These are phyloP conservation scores for Pseudogymnoascus sp. DNA, from an alignment of 2,329 filamentous ascomycete species.

Conservation along the genomic window DNA sequence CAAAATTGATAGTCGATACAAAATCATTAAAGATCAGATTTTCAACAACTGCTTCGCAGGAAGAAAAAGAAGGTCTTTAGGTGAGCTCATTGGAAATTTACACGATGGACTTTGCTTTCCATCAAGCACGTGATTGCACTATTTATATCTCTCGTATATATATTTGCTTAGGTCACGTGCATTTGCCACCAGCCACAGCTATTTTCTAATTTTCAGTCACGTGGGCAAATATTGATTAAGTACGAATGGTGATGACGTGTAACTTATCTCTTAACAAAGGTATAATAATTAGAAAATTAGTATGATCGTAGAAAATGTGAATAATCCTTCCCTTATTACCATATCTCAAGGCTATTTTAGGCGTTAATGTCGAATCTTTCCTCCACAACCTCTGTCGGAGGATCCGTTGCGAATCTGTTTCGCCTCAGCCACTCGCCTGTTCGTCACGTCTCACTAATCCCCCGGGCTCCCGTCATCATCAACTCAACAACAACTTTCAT, in stretches of 20 bases:
- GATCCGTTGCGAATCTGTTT: slow-evolving; percentile 1
- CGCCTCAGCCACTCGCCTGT: slow-evolving; percentile 8
- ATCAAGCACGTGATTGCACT: background rate
- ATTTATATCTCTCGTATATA: background rate
- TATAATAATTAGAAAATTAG: background rate
- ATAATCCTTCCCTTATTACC: background rate
- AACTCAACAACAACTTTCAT: background rate
- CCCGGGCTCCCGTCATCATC: background rate
- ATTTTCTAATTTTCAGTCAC: background rate
- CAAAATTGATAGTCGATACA: background rate
- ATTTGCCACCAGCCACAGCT: background rate
- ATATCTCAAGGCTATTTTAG: background rate
- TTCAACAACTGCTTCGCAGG: background rate
- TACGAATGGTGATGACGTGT: background rate
- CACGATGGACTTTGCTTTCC: background rate
- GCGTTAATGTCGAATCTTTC: background rate
- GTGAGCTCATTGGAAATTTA: background rate
- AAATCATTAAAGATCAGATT: background rate
- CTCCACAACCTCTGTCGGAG: background rate
- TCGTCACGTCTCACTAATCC: slow-evolving; percentile 1
- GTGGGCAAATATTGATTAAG: background rate
- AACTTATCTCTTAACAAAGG: background rate
- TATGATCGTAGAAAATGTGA: background rate
- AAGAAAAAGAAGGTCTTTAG: background rate
- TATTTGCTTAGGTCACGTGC: background rate